Evolutionary conservation across 73 alveolate genomes (phyloP).

Genomic region (Paramecium pentaurelia): DNA sequence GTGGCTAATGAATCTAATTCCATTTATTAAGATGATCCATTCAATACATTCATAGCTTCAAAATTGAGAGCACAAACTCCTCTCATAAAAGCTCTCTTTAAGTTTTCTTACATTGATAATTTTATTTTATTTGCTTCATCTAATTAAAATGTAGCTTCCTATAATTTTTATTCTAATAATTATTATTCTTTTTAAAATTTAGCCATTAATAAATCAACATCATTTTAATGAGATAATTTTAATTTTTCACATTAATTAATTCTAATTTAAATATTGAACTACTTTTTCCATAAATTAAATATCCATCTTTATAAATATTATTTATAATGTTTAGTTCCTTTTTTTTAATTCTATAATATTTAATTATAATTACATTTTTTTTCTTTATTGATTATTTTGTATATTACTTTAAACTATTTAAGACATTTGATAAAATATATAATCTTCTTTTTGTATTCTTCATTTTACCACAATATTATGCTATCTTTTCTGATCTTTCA

Average conservation of each 20-base stretch:
- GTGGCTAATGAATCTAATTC: background rate
- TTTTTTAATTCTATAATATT: background rate
- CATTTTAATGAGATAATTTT: constrained; percentile 48
- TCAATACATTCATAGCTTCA: constrained; percentile 97
- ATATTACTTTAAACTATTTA: constrained; percentile 65
- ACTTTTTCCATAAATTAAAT: constrained; percentile 21
- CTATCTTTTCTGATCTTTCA: constrained; percentile 67
- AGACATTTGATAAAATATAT: constrained; percentile 55
- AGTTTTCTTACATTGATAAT: constrained; percentile 85
- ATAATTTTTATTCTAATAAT: constrained; percentile 81
- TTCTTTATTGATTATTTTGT: constrained; percentile 60
- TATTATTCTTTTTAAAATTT: constrained; percentile 88
- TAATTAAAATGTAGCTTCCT: constrained; percentile 78
- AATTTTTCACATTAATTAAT: background rate
- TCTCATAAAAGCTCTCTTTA: constrained; percentile 97
- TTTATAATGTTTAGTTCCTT: constrained; percentile 22
- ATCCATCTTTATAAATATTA: constrained; percentile 29
- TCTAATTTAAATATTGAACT: background rate
- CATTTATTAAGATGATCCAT: constrained; percentile 27
- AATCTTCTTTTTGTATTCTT: constrained; percentile 58
- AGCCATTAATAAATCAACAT: constrained; percentile 61
- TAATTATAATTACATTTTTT: constrained; percentile 53
- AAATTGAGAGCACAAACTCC: constrained; percentile 98
- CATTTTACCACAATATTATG: constrained; percentile 67
- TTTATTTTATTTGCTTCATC: constrained; percentile 78